These are phyloP conservation scores for Xylaria hypoxylon DNA, from an alignment of 2,329 filamentous ascomycete species.

Conservation along the genomic window DNA sequence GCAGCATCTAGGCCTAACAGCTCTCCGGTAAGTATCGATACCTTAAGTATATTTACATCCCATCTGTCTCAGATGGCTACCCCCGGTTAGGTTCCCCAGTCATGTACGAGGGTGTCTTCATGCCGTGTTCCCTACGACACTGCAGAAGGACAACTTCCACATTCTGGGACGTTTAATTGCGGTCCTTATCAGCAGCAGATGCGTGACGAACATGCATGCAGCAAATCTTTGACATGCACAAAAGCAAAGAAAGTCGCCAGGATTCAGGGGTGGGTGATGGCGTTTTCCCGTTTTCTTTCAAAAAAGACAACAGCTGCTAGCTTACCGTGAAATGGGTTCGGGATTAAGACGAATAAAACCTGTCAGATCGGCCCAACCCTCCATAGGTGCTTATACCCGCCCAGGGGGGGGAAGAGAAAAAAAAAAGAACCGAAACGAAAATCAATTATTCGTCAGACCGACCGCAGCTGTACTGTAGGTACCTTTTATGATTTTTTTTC, in stretches of 20 bases:
- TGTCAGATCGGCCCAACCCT: slow-evolving; percentile 28
- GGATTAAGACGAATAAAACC: background rate
- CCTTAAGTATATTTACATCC: slow-evolving; percentile 12
- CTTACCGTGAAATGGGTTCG: background rate
- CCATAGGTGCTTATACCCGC: background rate
- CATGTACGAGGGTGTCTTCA: slow-evolving; percentile 13
- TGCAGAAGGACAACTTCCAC: background rate
- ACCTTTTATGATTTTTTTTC: slow-evolving; percentile 16
- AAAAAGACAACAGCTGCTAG: background rate
- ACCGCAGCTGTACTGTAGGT: slow-evolving; percentile 20
- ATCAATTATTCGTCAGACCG: slow-evolving; percentile 11
- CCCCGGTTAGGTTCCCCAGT: slow-evolving; percentile 11
- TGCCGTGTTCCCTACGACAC: slow-evolving; percentile 22
- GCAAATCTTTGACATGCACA: slow-evolving; percentile 27
- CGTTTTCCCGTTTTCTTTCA: slow-evolving; percentile 31
- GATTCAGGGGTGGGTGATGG: slow-evolving; percentile 9
- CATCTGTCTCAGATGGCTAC: slow-evolving; percentile 7
- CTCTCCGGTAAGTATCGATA: slow-evolving; percentile 20
- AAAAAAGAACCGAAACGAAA: background rate
- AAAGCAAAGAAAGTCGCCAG: slow-evolving; percentile 18
- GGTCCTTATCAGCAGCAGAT: slow-evolving; percentile 14
- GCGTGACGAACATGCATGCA: slow-evolving; percentile 31
- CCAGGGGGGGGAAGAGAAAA: background rate
- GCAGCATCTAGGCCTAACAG: slow-evolving; percentile 21
- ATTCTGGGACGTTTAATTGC: slow-evolving; percentile 18